Percentiles rank a stretch among this genome's conserved stretches.
Evolutionary conservation across 177 flowering plant genomes (phyloP).

Genomic region (Vitis hybrid): DNA sequence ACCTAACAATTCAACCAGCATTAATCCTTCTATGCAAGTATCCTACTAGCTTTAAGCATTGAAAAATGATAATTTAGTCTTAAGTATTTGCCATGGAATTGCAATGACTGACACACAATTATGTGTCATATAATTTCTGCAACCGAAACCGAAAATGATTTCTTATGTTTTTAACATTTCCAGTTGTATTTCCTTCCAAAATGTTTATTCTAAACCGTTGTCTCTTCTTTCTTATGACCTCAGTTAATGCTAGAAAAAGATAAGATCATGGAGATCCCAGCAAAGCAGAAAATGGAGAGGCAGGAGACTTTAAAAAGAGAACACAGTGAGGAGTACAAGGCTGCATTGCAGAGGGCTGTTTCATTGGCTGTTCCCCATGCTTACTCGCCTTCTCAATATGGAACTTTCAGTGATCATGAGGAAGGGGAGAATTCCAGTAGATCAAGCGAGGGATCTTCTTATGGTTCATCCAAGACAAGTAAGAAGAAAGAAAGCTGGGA

Average conservation of each 20-base stretch:
- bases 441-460: constrained; percentile 28
- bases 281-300: constrained; percentile 57
- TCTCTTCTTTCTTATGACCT: not conserved
- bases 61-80: too few relatives aligned
- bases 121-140: accelerated
- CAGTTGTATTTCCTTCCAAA: not conserved
- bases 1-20: too few relatives aligned
- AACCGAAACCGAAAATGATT: too few relatives aligned
- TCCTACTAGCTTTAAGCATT: too few relatives aligned
- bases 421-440: constrained; percentile 32
- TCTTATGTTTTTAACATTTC: too few relatives aligned
- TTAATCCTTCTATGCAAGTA: too few relatives aligned
- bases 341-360: constrained; percentile 64
- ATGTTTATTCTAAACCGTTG: not conserved
- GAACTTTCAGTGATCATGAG: constrained; percentile 45
- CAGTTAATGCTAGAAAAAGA: constrained; percentile 59
- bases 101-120: too few relatives aligned
- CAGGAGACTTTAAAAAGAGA: constrained; percentile 53
- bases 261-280: constrained; percentile 43
- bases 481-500: constrained; percentile 62
- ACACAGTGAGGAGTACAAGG: constrained; percentile 52
- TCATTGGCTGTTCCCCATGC: constrained; percentile 62
- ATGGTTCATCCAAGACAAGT: constrained; percentile 23
- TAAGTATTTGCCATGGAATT: too few relatives aligned
- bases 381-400: constrained; percentile 48